Base-by-base conservation (phyloP, 1,284 basidiomycete genomes). In the Malassezia furfur region DNA sequence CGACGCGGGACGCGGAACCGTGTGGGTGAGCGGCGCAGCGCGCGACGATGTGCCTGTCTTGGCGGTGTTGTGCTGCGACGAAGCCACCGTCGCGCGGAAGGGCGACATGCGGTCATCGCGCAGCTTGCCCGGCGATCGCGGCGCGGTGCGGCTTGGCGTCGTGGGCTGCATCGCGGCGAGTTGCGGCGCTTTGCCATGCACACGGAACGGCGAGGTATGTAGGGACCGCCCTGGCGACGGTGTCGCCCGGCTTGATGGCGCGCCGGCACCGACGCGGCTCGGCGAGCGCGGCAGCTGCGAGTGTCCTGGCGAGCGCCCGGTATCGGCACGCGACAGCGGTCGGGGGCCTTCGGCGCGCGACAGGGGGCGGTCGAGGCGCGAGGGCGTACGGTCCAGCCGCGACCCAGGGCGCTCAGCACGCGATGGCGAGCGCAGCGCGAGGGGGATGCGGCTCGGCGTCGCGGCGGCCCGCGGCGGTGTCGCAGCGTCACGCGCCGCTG, bases 111-210 rank as follows among this genome's bases (percentile, higher is more conserved):
- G 19, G 1, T 55, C 48, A 2, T 55, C 53, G 21, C 41, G 53
- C 17, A 55, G 53, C 9, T 47, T 47, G 11, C 54, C 47, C 9
- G 54, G 54, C 32, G 54, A 57, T 12, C 25, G 54, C 12, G 28
- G 14, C 28, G 15, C 38, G 5, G 25, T 41, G 11, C 22, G 36
- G 2, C 17, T 25, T 11, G 39, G 38, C 22, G 39, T 22, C 11
- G 10, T 19, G 5, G 40, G 40, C 40, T 30, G 40, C 10, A 15
- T 43, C 12, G 15, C 15, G 17, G 22, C 17, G 12, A 17, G 14
- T 8, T 21, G 17, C 6, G 30, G 15, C 40, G 40, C 21, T 25
- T 43, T 17, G 17, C 40, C 30, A 5, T 15, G 44, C 11, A 12
- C 30, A 21, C 44, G 22, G 34, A 30, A 32, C 44, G 44, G 44